Conservation (phyloP, 2,329 filamentous ascomycete species). For the Fusarium succisae region DNA sequence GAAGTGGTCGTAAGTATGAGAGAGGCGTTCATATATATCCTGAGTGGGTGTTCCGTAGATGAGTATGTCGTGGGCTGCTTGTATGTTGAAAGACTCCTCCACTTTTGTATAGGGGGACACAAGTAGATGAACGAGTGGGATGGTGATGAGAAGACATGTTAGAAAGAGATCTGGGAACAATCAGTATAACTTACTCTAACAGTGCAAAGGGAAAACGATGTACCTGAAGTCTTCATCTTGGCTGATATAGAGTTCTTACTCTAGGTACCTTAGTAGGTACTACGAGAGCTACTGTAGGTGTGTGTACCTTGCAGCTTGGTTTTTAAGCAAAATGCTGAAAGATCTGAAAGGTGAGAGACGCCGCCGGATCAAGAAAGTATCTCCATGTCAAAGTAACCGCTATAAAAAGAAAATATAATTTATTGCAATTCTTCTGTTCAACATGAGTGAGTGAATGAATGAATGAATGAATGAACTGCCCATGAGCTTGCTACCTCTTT, state of each 20-base stretch:
- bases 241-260: background rate
- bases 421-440: background rate
- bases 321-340: background rate
- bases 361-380: background rate
- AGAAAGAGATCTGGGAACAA: conserved; percentile 36
- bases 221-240: conserved; percentile 39
- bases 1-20: conserved; percentile 83
- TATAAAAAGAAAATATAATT: background rate
- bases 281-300: too few species aligned
- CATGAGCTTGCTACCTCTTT: conserved; percentile 5
- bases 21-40: conserved; percentile 64
- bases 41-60: conserved; percentile 77
- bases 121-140: conserved; percentile 75
- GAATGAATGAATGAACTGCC: background rate
- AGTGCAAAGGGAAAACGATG: background rate
- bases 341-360: background rate
- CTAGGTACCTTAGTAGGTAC: background rate
- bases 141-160: conserved; percentile 54
- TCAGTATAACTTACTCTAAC: background rate
- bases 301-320: too few species aligned
- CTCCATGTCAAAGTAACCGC: background rate
- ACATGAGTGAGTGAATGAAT: background rate
- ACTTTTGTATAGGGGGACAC: conserved; percentile 93
- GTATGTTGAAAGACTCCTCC: conserved; percentile 97
- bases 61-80: conserved; percentile 90